Evolutionary conservation across 352 stramenopile genomes (phyloP), one percentile per base, ranked within the genome.

Genomic region (Halophytophthora polymorphica): DNA sequence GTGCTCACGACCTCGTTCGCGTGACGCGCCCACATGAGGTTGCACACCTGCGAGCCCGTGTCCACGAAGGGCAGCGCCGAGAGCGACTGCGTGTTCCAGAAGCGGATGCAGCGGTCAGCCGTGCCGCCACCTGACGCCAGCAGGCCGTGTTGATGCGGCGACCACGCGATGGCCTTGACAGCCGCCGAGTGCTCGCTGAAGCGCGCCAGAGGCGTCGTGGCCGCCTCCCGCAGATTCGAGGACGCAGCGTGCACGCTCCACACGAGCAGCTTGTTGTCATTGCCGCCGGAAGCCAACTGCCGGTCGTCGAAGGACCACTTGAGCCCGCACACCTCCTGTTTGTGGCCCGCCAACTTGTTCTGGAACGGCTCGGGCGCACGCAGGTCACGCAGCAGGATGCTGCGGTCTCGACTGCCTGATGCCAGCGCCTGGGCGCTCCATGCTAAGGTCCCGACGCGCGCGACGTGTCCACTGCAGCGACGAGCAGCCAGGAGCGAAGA

Each of bases 221-320:
- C 47, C n/a, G 64, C 57, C 8, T 50, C 45, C 7, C 42, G 36
- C 3, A 71, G 34, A 51, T 59, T 40, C 3, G 69, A 77, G 0
- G 64, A 77, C 23, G 74, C 66, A 1, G 57, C 65, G 43, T 75
- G 83, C 45, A 92, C 79, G 65, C 95, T 96, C 88, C 96, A 98
- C n/a, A 99, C 90, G 50, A 97, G 87, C 18, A 99, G 71, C 67
- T 98, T 98, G 78, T 99, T 99, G 77, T 99, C 96, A 67, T 99
- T 99, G 18, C 96, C 96, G 43, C 96, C 96, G 0, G 88, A 97
- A 1, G 89, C 88, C 15, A 97, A 72, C 50, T 96, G 77, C n/a
- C 78, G 57, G 48, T 90, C 83, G 54, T 98, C 95, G 51, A 96
- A 98, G 2, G 88, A 98, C 95, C 95, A 99, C 47, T 97, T 97